Percentiles rank a stretch among this genome's conserved stretches.
Conservation (phyloP, 148 eudicot species). For the Rheum nobile region DNA sequence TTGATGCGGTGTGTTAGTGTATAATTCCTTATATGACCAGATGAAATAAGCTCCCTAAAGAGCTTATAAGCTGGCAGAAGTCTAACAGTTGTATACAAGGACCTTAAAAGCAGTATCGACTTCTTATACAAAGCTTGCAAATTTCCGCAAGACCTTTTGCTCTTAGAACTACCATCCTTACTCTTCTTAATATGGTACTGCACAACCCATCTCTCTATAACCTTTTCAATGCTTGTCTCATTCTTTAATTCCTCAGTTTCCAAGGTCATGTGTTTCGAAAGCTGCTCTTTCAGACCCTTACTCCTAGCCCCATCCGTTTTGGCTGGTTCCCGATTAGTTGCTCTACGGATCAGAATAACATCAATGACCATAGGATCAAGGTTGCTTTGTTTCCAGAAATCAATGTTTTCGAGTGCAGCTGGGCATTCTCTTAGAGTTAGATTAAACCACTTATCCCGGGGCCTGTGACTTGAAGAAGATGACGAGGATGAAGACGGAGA, state of each 20-base stretch:
- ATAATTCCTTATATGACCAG: conserved; percentile 47
- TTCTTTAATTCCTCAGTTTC: conserved; percentile 19
- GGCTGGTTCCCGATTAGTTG: conserved; percentile 30
- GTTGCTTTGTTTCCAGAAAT: conserved; percentile 74
- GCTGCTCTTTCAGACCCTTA: no score
- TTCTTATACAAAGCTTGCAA: conserved; percentile 61
- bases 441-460: conserved; percentile 92
- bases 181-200: conserved; percentile 58
- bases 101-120: conserved; percentile 60
- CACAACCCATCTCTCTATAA: conserved; percentile 93
- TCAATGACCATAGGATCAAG: conserved; percentile 88
- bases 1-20: conserved; percentile 58
- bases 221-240: conserved; percentile 33
- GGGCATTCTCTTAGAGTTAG: conserved; percentile 78
- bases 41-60: conserved; percentile 64
- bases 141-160: conserved; percentile 45
- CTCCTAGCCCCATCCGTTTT: conserved; percentile 22
- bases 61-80: conserved; percentile 83
- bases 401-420: conserved; percentile 71
- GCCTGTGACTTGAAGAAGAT: conserved; percentile 60
- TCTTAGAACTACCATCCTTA: conserved; percentile 28
- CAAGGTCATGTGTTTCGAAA: no score
- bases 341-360: conserved; percentile 50
- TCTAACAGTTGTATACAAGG: conserved; percentile 61
- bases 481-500: conserved; percentile 40